Evolutionary conservation across 2,329 filamentous ascomycete species (phyloP).

Genomic region (Xenoacremonium recifei): DNA sequence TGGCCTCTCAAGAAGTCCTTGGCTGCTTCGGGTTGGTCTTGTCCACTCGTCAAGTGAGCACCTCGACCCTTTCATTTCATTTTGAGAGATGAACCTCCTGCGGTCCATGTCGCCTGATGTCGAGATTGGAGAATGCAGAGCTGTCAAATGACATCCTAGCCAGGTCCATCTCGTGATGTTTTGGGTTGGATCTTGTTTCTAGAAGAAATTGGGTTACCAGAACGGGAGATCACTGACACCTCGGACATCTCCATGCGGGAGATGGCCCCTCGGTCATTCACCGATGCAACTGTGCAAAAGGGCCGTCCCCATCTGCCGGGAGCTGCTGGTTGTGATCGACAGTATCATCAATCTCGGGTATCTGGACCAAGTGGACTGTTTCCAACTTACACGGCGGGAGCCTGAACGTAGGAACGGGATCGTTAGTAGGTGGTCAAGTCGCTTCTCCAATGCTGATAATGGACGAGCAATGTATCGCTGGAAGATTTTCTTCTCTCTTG

Average conservation of each 20-base stretch:
- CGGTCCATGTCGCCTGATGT: no score
- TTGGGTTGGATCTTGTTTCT: slow-evolving; percentile 15
- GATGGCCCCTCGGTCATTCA: slow-evolving; percentile 8
- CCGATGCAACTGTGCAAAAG: slow-evolving; percentile 2
- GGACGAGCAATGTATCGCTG: no score
- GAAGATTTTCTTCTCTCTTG: no score
- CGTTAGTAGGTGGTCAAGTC: no score
- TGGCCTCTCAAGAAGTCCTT: slow-evolving; percentile 13
- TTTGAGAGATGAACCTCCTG: slow-evolving; percentile 16
- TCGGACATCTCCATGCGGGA: slow-evolving; percentile 16
- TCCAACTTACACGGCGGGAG: no score
- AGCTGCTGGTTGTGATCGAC: slow-evolving; percentile 24
- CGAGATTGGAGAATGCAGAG: slow-evolving; percentile 9
- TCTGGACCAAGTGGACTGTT: slow-evolving; percentile 18
- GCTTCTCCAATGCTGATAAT: no score
- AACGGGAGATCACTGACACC: slow-evolving; percentile 13
- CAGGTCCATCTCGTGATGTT: slow-evolving; percentile 11
- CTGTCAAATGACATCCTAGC: slow-evolving; percentile 10
- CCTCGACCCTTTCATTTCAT: slow-evolving; percentile 22
- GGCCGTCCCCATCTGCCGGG: slow-evolving; percentile 12
- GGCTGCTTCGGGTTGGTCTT: slow-evolving; percentile 4
- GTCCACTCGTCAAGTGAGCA: slow-evolving; percentile 12
- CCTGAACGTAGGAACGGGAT: no score
- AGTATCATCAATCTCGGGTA: slow-evolving; percentile 28
- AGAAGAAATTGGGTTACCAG: slow-evolving; percentile 17